These are phyloP conservation scores for Umbilicaria muhlenbergii DNA, from an alignment of 495 filamentous ascomycete species.

Conservation along the genomic window DNA sequence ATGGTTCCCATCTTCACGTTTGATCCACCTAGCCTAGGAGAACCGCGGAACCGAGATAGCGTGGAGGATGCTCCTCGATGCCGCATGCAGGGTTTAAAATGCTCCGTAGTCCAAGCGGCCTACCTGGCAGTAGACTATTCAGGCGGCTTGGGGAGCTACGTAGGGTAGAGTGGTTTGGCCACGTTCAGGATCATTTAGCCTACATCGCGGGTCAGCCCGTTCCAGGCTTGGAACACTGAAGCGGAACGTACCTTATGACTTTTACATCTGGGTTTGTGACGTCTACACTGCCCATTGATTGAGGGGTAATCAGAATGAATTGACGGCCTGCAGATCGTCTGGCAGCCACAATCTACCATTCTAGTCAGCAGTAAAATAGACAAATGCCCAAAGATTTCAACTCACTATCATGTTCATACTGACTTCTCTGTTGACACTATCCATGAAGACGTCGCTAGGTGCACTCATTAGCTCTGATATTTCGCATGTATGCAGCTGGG, in stretches of 20 bases:
- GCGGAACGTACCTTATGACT: conserved; percentile 54
- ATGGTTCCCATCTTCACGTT: too few species aligned
- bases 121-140: too few species aligned
- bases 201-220: conserved; percentile 13
- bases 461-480: conserved; percentile 11
- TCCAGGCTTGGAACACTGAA: background rate
- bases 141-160: too few species aligned
- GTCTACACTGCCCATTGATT: conserved; percentile 52
- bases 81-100: too few species aligned
- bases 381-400: conserved; percentile 3
- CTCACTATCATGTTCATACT: conserved; percentile 89
- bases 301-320: conserved; percentile 93
- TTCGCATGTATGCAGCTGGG: background rate
- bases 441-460: conserved; percentile 89
- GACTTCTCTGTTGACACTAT: conserved; percentile 84
- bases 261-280: conserved; percentile 62
- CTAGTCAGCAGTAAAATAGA: conserved; percentile 8
- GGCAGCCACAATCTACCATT: conserved; percentile 58
- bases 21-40: too few species aligned
- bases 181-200: conserved; percentile 44
- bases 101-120: too few species aligned
- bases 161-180: conserved; percentile 26
- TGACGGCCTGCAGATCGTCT: conserved; percentile 75
- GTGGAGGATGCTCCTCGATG: too few species aligned
- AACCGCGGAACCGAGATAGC: too few species aligned